Evolutionary conservation across 306 rosid genomes (phyloP), one percentile per base, ranked within the genome.

Genomic region (Acmispon strigosus): DNA sequence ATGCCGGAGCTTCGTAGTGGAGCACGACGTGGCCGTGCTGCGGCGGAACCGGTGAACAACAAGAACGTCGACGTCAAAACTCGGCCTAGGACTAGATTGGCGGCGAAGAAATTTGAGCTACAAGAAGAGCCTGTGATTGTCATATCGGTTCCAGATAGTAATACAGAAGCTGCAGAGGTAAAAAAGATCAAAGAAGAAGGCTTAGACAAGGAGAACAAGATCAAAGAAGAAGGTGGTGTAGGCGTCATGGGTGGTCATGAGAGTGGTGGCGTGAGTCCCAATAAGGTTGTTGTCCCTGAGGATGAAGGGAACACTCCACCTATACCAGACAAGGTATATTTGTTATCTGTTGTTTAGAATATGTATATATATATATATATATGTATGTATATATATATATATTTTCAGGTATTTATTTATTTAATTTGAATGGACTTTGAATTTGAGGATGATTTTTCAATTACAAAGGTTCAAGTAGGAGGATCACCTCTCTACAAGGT

Each of bases 1-100:
- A 92, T 92, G 96, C 96, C 90, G 89, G 96, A 90, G 91, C 96
- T 88, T 90, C 98, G 96, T 77, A 84, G 83, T 61, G 89, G 90
- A 81, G 82, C 88, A 55, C 88, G 98, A 75, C 84, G 92, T 51
- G 95, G 95, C 77, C 92, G 96, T 45, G 90, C 86, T 78, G 83
- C 89, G 74, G 83, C 89, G 74, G 69, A 80, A 47, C 79, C 70
- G 14, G 72, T 66, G 16, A 81, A 53, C 47, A 78, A 66, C 47
- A 78, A 66, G 44, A 76, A 70, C 88, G 86, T 73, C 32, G 75
- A 67, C 88, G 86, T 75, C 5, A 91, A 83, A 74, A 78, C 92
- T 15, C 85, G 96, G 83, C 89, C 91, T 0, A 84, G 91, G 73
- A 86, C 91, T n/a, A 63, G 91, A 44, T 83, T 84, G 79, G 86